phyloP scores from a whole-genome alignment of 495 filamentous ascomycete species.

The Xylaria bambusicola region DNA sequence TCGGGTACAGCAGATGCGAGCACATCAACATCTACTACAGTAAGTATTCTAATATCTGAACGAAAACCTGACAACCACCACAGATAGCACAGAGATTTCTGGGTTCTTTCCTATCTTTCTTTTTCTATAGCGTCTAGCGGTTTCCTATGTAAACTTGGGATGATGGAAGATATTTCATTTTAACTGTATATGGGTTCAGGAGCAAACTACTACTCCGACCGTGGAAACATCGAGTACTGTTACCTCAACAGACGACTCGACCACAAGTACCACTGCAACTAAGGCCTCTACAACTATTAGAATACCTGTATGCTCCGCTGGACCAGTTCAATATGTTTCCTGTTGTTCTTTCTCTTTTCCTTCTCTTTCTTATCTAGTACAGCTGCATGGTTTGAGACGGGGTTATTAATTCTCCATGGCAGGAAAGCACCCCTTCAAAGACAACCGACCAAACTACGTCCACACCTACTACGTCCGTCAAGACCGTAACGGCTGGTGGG shows the following conservation, averaged over 20 bases:
- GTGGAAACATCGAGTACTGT: slow-evolving; percentile 26
- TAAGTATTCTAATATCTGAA: slow-evolving; percentile 25
- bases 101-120: not conserved
- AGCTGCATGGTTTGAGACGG: not conserved
- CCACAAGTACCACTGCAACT: not conserved
- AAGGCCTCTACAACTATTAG: not conserved
- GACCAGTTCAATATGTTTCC: slow-evolving; percentile 23
- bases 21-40: slow-evolving; percentile 25
- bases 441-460: slow-evolving; percentile 1
- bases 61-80: not conserved
- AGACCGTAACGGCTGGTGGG: slow-evolving; percentile 46
- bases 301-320: slow-evolving; percentile 32
- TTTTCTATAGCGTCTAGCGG: too few species aligned
- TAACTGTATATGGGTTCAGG: slow-evolving; percentile 36
- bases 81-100: not conserved
- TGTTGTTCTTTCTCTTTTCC: not conserved
- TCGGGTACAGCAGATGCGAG: slow-evolving; percentile 31
- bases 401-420: too few species aligned
- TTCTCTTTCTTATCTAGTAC: not conserved
- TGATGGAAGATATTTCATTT: slow-evolving; percentile 17
- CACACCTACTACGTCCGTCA: slow-evolving; percentile 28
- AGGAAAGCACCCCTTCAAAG: slow-evolving; percentile 10
- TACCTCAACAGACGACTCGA: slow-evolving; percentile 6
- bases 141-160: not conserved
- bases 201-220: slow-evolving; percentile 33